Conservation (phyloP, 306 rosid genomes). For the Lupinus albus region DNA sequence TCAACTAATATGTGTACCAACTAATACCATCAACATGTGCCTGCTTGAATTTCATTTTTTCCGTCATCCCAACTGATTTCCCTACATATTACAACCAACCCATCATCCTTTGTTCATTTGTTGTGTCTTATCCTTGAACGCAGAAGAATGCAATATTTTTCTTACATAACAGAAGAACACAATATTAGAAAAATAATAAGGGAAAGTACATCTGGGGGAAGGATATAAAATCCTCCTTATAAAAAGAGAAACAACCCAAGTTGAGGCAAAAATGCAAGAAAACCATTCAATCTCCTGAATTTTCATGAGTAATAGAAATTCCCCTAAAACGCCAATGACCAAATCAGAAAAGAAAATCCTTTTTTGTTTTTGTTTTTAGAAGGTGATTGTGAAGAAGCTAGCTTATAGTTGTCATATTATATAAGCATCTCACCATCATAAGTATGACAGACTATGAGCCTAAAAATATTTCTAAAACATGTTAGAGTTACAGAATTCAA, state of each 20-base stretch:
- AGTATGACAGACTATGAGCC: slow-evolving; percentile 22
- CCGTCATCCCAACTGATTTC: not conserved
- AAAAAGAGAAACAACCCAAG: not conserved
- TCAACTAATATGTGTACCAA: slow-evolving; percentile 16
- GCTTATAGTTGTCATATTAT: slow-evolving; percentile 24
- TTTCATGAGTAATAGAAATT: slow-evolving; percentile 12
- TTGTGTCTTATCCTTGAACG: slow-evolving; percentile 11
- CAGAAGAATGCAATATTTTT: not conserved
- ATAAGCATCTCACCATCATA: slow-evolving; percentile 18
- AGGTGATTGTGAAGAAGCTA: slow-evolving; percentile 32
- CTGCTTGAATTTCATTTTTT: not conserved
- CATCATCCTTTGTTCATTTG: slow-evolving; percentile 13
- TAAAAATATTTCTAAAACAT: slow-evolving; percentile 20
- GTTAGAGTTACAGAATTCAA: slow-evolving; percentile 29
- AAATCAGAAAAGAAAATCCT: slow-evolving; percentile 15
- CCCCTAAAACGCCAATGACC: slow-evolving; percentile 10
- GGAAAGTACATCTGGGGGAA: not conserved
- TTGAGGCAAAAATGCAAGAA: slow-evolving; percentile 12
- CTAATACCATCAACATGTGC: slow-evolving; percentile 1
- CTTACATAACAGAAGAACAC: not conserved
- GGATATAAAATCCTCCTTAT: slow-evolving; percentile 1
- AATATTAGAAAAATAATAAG: not conserved
- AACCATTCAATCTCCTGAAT: slow-evolving; percentile 8
- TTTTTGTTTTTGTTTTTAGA: not conserved
- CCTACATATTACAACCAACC: slow-evolving; percentile 1